phyloP scores from a whole-genome alignment of 495 filamentous ascomycete genomes.

The Penicillium desertorum region DNA sequence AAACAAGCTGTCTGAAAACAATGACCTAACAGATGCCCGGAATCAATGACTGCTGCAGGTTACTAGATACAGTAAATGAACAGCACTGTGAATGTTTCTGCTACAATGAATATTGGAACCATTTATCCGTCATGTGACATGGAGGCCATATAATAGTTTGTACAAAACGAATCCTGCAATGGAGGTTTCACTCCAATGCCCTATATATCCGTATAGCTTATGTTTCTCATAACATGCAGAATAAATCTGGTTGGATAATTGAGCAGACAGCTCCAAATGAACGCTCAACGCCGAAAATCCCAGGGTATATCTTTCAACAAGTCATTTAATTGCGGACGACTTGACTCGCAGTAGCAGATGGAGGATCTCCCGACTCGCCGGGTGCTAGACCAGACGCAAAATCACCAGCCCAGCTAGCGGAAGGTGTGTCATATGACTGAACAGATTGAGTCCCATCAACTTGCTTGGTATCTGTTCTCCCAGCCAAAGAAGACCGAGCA shows the following conservation, averaged over 20 bases:
- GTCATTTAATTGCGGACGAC: background rate
- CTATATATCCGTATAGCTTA: background rate
- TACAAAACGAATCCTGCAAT: background rate
- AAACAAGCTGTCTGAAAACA: background rate
- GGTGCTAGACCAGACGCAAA: background rate
- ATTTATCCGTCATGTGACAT: background rate
- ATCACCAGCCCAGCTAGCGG: conserved; percentile 1
- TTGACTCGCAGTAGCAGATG: background rate
- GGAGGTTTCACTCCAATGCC: background rate
- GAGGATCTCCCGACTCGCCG: background rate
- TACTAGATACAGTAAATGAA: background rate
- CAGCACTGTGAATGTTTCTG: background rate
- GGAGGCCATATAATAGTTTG: background rate
- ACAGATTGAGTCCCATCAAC: background rate
- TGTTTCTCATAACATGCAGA: background rate
- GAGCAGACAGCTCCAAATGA: background rate
- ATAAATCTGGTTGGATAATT: background rate
- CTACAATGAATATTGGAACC: background rate
- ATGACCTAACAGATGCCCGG: background rate
- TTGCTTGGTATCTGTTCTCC: background rate
- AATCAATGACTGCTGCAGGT: background rate
- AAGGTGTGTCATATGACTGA: background rate
- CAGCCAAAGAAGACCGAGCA: background rate
- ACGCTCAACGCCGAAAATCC: background rate
- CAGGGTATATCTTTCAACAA: background rate